Evolutionary conservation across 1,284 basidiomycete genomes (phyloP).

Genomic region (Rhodotorula glutinis): DNA sequence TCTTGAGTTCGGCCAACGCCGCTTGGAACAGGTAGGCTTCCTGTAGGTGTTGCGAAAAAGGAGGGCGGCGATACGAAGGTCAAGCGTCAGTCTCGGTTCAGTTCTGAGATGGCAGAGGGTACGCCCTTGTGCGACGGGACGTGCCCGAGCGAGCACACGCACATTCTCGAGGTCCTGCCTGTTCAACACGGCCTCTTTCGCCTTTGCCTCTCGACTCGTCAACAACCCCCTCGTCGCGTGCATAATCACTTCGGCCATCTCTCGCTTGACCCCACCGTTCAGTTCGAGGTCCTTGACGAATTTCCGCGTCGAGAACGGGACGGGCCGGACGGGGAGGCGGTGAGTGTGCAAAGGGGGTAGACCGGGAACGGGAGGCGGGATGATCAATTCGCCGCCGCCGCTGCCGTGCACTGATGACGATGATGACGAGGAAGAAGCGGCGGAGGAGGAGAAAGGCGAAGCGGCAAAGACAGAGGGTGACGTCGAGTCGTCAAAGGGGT

Average conservation of each 20-base stretch:
- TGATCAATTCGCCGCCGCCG: conserved; percentile 10
- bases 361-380: conserved; percentile 17
- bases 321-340: conserved; percentile 28
- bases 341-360: conserved; percentile 32
- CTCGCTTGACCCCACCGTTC: conserved; percentile 14
- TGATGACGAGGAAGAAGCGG: too few species aligned
- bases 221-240: conserved; percentile 76
- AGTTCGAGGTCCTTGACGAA: conserved; percentile 39
- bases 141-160: conserved; percentile 47
- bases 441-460: too few species aligned
- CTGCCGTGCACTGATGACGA: too few species aligned
- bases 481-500: too few species aligned
- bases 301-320: conserved; percentile 43
- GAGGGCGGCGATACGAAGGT: too few species aligned
- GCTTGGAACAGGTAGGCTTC: conserved; percentile 95
- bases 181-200: conserved; percentile 69
- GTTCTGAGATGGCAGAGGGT: too few species aligned
- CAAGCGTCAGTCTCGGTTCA: too few species aligned
- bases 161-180: conserved; percentile 88
- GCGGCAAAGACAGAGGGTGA: too few species aligned
- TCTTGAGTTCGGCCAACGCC: conserved; percentile 83
- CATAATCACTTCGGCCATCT: conserved; percentile 60
- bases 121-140: too few species aligned
- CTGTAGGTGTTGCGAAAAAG: conserved; percentile 51
- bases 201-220: conserved; percentile 68